phyloP scores from a whole-genome alignment of 2,329 filamentous ascomycete genomes.

The Chrysoporthe austroafricana region DNA sequence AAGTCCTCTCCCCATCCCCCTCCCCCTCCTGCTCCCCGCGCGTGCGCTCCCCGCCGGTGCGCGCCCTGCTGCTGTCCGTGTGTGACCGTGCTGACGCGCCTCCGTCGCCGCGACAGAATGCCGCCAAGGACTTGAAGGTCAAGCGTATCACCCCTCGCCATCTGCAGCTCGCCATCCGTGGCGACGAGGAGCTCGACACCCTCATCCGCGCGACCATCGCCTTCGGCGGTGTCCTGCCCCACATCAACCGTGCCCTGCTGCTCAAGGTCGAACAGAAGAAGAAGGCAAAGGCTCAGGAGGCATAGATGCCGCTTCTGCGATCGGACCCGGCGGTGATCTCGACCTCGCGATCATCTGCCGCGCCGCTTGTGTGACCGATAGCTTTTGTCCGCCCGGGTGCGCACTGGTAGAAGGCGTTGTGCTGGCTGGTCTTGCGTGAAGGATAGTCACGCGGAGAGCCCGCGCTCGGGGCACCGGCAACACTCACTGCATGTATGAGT shows the following conservation, averaged over 20 bases:
- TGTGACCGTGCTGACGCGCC: conserved; percentile 9
- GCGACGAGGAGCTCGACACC: conserved; percentile 97
- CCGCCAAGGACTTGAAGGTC: conserved; percentile 98
- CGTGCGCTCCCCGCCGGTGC: not conserved
- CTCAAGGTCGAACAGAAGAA: conserved; percentile 48
- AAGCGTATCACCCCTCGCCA: conserved; percentile 99
- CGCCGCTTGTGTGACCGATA: conserved; percentile 14
- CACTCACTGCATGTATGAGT: conserved; percentile 2
- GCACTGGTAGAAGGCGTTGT: not conserved
- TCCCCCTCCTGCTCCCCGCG: conserved; percentile 2
- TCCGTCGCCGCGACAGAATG: conserved; percentile 62
- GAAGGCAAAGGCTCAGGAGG: conserved; percentile 43
- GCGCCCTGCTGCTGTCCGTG: conserved; percentile 4
- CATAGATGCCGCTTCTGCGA: conserved; percentile 31
- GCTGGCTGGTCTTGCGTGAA: not conserved
- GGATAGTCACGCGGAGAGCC: not conserved
- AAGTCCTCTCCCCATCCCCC: conserved; percentile 44
- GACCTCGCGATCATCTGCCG: not conserved
- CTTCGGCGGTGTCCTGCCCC: conserved; percentile 95
- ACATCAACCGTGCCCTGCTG: conserved; percentile 96
- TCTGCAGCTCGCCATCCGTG: conserved; percentile 95
- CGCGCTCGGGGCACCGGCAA: not conserved
- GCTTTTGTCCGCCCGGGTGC: not conserved
- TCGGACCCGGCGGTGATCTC: not conserved
- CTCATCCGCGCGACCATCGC: conserved; percentile 97